These are phyloP conservation scores for Haplosporangium sp. DNA, from an alignment of 371 early-diverging fungal genomes.

Conservation along the genomic window DNA sequence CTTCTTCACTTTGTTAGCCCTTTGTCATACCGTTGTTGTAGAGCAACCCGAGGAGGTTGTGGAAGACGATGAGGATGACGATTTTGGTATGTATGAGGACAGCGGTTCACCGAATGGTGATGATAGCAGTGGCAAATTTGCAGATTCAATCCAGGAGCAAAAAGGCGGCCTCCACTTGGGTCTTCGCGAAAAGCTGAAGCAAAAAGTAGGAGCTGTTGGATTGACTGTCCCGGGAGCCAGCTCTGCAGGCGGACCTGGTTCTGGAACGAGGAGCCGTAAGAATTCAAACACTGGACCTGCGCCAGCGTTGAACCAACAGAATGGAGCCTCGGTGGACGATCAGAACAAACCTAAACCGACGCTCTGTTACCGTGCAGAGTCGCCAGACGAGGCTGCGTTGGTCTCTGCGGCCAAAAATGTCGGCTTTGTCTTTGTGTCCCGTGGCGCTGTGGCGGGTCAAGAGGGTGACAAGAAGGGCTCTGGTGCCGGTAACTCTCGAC, in stretches of 20 bases:
- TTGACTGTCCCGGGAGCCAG: constrained; percentile 22
- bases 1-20: constrained; percentile 87
- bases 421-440: constrained; percentile 84
- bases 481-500: constrained; percentile 46
- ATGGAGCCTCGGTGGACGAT: constrained; percentile 19
- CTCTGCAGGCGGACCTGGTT: background rate
- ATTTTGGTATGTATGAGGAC: constrained; percentile 45
- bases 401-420: constrained; percentile 89
- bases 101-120: constrained; percentile 19
- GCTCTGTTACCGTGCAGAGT: constrained; percentile 74
- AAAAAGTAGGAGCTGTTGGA: constrained; percentile 35
- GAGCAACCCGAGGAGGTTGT: constrained; percentile 68
- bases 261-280: constrained; percentile 33
- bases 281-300: constrained; percentile 28
- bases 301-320: background rate
- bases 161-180: constrained; percentile 16
- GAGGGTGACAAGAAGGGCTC: background rate
- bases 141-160: constrained; percentile 15
- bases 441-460: constrained; percentile 28
- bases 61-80: constrained; percentile 63
- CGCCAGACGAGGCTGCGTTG: constrained; percentile 90
- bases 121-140: background rate
- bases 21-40: constrained; percentile 95
- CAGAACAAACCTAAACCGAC: constrained; percentile 16
- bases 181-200: constrained; percentile 37